Base-by-base conservation (phyloP, 257 asterid species). In the Nicotiana benthamiana region DNA sequence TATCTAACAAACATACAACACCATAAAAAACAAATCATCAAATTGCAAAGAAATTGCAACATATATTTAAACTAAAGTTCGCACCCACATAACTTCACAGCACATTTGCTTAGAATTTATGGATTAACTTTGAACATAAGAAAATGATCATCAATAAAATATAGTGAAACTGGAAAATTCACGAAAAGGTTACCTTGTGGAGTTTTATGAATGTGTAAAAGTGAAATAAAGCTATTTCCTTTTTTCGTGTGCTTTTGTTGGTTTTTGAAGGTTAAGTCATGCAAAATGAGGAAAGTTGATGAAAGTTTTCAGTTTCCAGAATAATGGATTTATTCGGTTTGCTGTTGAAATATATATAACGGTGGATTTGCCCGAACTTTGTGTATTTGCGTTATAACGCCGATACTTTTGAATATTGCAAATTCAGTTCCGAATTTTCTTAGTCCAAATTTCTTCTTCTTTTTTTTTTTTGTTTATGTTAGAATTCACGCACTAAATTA, bases 211-310 rank as follows among this genome's bases (percentile, higher is more conserved):
- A 59, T 7, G 62, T 56, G 3, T 5, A 52, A 16, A 52, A 52
- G 0, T 36, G 10, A 53, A 67, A 9, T 18, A n/a, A 67, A 36
- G 0, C 0, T 4, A 0, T 8, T 30, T 54, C 6, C 2, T 54
- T 56, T 18, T 18, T 5, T 4, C 0, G 9, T 60, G 22, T 59
- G 28, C 15, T 59, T 59, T 11, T 46, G 59, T 24, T 72, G 60
- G 77, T 72, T 72, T 46, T 46, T 24, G 40, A 74, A 48, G 36
- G 40, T 74, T 46, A 5, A 46, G 5, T 70, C 24, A 48, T 48
- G 61, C 61, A 48, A 22, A 72, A 48, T 74, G 40, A 74, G 78
- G 78, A 74, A 74, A 74, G 78, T 74, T 74, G 61, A 74, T 74
- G 60, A n/a, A 40, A 48, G 11, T n/a, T 6, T 15, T 48, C 43